Conservation (phyloP, 1,284 basidiomycete species). For the Meripilus lineatus region DNA sequence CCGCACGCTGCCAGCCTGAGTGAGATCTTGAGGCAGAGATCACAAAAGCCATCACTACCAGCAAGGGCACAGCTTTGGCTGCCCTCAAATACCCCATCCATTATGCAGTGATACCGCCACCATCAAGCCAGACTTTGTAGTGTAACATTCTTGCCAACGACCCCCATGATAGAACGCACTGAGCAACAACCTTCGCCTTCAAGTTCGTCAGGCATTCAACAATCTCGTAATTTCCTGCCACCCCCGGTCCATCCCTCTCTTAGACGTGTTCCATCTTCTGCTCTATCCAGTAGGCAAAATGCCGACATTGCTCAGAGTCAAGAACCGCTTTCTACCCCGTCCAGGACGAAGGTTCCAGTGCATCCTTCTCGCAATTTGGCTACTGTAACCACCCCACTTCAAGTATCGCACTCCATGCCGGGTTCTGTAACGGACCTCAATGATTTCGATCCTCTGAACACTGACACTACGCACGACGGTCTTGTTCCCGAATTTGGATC, state of each 20-base stretch:
- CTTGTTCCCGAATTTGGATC: neutral
- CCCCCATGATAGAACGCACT: too few relatives aligned
- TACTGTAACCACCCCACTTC: neutral
- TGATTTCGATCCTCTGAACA: neutral
- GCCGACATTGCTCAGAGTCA: neutral
- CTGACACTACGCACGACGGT: neutral
- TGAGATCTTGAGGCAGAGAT: too few relatives aligned
- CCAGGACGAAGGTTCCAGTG: neutral
- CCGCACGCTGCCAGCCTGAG: too few relatives aligned
- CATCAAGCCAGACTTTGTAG: too few relatives aligned
- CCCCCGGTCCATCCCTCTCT: constrained; percentile 1
- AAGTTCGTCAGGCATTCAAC: too few relatives aligned
- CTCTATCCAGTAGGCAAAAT: neutral
- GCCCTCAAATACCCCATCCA: too few relatives aligned
- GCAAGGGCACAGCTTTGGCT: too few relatives aligned
- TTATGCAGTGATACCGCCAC: too few relatives aligned
- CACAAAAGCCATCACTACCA: too few relatives aligned
- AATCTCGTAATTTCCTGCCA: neutral
- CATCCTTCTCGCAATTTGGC: neutral
- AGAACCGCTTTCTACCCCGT: neutral
- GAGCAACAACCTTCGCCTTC: too few relatives aligned
- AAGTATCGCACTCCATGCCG: neutral
- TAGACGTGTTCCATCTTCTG: neutral
- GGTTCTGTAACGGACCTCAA: constrained; percentile 1
- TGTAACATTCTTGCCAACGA: too few relatives aligned